Evolutionary conservation across 768 basidiomycete species (phyloP), one percentile per base, ranked within the genome.

Genomic region (Crucibulum laeve): DNA sequence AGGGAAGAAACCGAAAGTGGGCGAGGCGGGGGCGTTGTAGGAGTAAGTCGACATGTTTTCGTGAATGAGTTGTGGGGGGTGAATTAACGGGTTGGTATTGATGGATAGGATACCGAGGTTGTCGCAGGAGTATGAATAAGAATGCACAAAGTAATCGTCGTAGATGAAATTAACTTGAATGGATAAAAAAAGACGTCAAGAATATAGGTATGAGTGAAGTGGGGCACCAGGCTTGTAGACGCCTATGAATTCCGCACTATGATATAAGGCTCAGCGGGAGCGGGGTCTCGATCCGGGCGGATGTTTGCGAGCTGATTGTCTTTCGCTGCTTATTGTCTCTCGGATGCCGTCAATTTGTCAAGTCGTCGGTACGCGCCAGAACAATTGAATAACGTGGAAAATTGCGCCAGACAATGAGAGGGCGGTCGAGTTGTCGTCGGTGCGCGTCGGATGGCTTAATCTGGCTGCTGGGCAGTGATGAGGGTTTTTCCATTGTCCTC

Each of bases 1-100:
- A 25, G 81, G 81, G 67, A 84, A 82, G 64, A 81, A 72, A 45
- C 77, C 78, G 52, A 63, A 79, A 3, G 71, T 71, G 45, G 80
- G 79, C 2, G 81, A 80, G 23, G 76, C 55, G 44, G 79, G 74
- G 22, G 68, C 53, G 30, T 64, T 57, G 63, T 67, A 71, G 43
- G 56, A 53, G 59, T 66, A 71, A 14, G 69, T 72, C 53, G 80
- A 71, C 76, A 78, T 76, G 35, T 47, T 30, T 30, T 3, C 18
- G 30, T 21, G 11, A 25, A 26, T 33, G 21, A 43, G 33, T 22
- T 15, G 21, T 17, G 25, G 26, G 36, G 23, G 21, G 23, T 30
- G 45, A 21, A 42, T 13, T 4, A n/a, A 10, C 15, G 32, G 7
- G 28, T 30, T 33, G 28, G 19, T 13, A 13, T n/a, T 26, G n/a